Evolutionary conservation across 805 yeast species (phyloP).

Genomic region (Hyphopichia homilentoma): DNA sequence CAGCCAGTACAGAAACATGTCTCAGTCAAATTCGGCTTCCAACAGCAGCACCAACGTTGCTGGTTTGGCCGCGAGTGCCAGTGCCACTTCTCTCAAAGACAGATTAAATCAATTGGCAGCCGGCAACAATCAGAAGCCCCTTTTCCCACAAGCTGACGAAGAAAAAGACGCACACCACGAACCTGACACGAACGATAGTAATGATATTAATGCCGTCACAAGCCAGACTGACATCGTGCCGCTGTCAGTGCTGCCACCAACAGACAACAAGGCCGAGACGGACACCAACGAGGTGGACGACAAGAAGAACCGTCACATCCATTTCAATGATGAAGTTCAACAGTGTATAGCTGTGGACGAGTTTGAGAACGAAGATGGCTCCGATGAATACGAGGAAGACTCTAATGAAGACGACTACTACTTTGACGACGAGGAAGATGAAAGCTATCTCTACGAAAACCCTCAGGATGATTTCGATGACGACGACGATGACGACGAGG

Average conservation of each 20-base stretch:
- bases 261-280: background rate
- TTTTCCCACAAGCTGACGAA: background rate
- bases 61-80: conserved; percentile 4
- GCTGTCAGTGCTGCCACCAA: background rate
- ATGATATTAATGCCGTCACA: background rate
- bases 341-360: conserved; percentile 80
- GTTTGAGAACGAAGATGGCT: conserved; percentile 20
- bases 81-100: conserved; percentile 1
- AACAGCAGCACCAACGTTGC: conserved; percentile 18
- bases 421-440: conserved; percentile 16
- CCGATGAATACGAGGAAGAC: conserved; percentile 36
- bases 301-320: conserved; percentile 66
- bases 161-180: background rate
- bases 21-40: conserved; percentile 12
- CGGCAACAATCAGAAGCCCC: conserved; percentile 1
- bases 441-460: conserved; percentile 9
- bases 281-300: background rate
- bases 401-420: conserved; percentile 18
- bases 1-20: conserved; percentile 28
- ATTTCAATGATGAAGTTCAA: conserved; percentile 89
- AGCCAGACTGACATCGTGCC: background rate
- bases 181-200: background rate
- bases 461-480: conserved; percentile 19
- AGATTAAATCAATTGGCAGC: conserved; percentile 2
- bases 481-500: conserved; percentile 33